Percentiles rank a stretch among this genome's conserved stretches.
Conservation (phyloP, 495 filamentous ascomycete genomes). For the Cladorrhinum samala region DNA sequence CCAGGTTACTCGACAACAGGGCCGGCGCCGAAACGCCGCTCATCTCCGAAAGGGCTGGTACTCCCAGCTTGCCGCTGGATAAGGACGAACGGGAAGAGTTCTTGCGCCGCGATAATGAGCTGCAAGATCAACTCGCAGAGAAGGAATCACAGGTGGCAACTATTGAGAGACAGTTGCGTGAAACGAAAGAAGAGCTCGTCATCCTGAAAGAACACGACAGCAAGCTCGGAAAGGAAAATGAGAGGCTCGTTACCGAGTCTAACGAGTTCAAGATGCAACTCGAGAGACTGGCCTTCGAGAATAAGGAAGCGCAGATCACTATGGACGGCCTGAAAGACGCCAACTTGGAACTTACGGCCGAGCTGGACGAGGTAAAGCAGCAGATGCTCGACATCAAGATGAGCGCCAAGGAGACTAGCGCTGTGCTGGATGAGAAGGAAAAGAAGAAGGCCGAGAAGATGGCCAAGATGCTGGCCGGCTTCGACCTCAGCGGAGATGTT, state of each 20-base stretch:
- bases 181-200: slow-evolving; percentile 75
- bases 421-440: slow-evolving; percentile 89
- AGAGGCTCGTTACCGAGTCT: slow-evolving; percentile 71
- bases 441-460: slow-evolving; percentile 97
- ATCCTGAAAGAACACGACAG: slow-evolving; percentile 76
- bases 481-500: slow-evolving; percentile 82
- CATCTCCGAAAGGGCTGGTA: slow-evolving; percentile 68
- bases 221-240: slow-evolving; percentile 78
- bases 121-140: slow-evolving; percentile 93
- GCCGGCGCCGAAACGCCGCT: slow-evolving; percentile 61
- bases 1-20: slow-evolving; percentile 71
- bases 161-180: slow-evolving; percentile 69
- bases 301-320: slow-evolving; percentile 92
- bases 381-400: slow-evolving; percentile 93
- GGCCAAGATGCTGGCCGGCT: slow-evolving; percentile 99
- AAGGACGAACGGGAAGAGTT: slow-evolving; percentile 98
- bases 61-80: slow-evolving; percentile 79
- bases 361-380: slow-evolving; percentile 94
- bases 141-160: slow-evolving; percentile 75
- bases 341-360: slow-evolving; percentile 81
- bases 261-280: slow-evolving; percentile 94
- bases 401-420: slow-evolving; percentile 86
- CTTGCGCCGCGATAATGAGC: slow-evolving; percentile 86
- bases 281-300: slow-evolving; percentile 89
- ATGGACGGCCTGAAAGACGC: slow-evolving; percentile 97